These are phyloP conservation scores for Lenwebbia sp. DNA, from an alignment of 345 rosid species.

Conservation along the genomic window DNA sequence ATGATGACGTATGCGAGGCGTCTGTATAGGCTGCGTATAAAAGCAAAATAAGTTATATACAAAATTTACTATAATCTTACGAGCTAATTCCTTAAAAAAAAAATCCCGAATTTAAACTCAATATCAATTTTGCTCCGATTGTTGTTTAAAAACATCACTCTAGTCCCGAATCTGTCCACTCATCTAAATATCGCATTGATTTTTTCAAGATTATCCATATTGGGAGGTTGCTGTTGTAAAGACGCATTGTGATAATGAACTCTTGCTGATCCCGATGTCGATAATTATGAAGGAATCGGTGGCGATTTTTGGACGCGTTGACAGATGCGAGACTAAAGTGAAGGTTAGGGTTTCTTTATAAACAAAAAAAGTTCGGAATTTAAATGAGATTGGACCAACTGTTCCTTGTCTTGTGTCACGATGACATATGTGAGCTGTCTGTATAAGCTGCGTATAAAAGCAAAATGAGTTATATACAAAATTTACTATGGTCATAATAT, in stretches of 20 bases:
- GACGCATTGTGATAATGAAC: no score
- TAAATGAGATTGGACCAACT: neutral
- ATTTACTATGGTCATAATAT: no score
- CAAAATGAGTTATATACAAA: no score
- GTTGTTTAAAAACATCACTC: neutral
- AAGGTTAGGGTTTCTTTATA: neutral
- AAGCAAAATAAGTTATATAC: neutral
- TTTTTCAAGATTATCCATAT: neutral
- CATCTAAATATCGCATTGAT: neutral
- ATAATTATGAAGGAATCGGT: neutral
- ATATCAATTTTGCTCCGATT: neutral
- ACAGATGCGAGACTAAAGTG: neutral
- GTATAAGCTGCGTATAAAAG: neutral
- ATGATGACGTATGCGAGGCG: neutral
- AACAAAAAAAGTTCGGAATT: neutral
- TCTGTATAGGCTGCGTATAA: neutral
- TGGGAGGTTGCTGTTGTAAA: no score
- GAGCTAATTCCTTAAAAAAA: neutral
- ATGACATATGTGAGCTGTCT: neutral
- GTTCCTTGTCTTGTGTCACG: neutral
- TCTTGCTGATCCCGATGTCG: neutral
- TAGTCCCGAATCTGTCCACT: neutral
- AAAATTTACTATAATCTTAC: neutral
- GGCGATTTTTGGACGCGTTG: fast-evolving
- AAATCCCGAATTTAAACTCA: fast-evolving